phyloP scores from a whole-genome alignment of 176 grass and related monocot species.

The Chrysopogon serrulatus region DNA sequence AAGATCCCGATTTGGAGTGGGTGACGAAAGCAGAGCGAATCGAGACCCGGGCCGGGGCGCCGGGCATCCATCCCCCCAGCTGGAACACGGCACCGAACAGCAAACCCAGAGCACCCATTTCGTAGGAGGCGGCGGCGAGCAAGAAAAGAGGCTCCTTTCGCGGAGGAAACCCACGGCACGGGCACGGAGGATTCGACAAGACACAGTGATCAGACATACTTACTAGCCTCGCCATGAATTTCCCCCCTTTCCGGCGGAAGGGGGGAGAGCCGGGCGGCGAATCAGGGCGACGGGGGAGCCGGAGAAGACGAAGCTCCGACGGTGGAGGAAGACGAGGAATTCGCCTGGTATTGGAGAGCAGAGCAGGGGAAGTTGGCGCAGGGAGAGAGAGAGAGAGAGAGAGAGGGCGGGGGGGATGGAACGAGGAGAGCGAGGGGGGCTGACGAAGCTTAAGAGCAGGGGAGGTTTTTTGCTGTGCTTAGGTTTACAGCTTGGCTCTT shows the following conservation, averaged over 20 bases:
- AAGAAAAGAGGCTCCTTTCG: constrained; percentile 17
- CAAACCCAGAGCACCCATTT: constrained; percentile 6
- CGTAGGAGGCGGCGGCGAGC: background rate
- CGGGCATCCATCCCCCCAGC: background rate
- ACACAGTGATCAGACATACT: constrained; percentile 61
- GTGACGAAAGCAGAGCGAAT: constrained; percentile 22
- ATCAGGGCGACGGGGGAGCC: background rate
- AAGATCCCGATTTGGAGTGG: constrained; percentile 31
- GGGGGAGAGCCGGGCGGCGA: constrained; percentile 15
- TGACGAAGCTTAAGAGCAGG: constrained; percentile 2
- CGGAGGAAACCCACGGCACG: background rate
- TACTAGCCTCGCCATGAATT: constrained; percentile 87
- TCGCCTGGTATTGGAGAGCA: constrained; percentile 6
- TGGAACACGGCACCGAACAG: background rate
- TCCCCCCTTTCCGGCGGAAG: constrained; percentile 28
- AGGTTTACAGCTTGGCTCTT: constrained; percentile 11
- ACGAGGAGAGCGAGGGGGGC: background rate
- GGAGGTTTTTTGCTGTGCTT: constrained; percentile 17
- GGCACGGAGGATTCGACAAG: background rate
- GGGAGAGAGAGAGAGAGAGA: background rate
- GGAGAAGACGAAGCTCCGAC: background rate
- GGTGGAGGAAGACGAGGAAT: constrained; percentile 3
- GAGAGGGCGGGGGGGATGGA: background rate
- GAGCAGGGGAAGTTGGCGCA: background rate
- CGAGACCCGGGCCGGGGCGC: constrained; percentile 33